Evolutionary conservation across 768 basidiomycete species (phyloP).

Genomic region (Strobilomyces dryophilus): DNA sequence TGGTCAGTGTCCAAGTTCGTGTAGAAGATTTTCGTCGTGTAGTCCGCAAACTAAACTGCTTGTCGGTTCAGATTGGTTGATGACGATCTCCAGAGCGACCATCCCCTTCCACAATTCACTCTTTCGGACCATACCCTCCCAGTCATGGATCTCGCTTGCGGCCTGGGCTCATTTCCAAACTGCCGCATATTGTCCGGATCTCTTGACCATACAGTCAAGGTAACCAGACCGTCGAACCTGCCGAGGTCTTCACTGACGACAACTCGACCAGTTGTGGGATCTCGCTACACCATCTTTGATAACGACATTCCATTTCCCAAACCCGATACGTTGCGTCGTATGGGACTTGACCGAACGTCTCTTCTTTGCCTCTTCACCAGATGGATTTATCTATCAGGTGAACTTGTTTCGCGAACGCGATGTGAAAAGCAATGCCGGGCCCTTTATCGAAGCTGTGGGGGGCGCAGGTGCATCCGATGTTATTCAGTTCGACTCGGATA

Average conservation of each 20-base stretch:
- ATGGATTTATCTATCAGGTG: conserved; percentile 75
- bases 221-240: conserved; percentile 29
- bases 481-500: conserved; percentile 59
- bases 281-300: conserved; percentile 68
- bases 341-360: conserved; percentile 85
- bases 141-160: conserved; percentile 76
- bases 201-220: conserved; percentile 90
- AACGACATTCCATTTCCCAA: conserved; percentile 84
- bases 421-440: conserved; percentile 44
- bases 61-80: conserved; percentile 59
- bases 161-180: conserved; percentile 73
- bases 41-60: conserved; percentile 11
- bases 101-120: conserved; percentile 71
- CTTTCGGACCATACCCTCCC: conserved; percentile 92
- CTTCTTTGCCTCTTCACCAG: conserved; percentile 80
- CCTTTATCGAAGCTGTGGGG: conserved; percentile 64
- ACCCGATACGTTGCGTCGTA: conserved; percentile 62
- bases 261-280: conserved; percentile 68
- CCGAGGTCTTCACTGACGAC: conserved; percentile 11
- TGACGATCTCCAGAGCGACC: conserved; percentile 67
- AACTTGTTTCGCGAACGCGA: conserved; percentile 69
- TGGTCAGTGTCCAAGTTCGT: conserved; percentile 86
- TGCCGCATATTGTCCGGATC: conserved; percentile 79
- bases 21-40: conserved; percentile 6
- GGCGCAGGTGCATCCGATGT: conserved; percentile 68